phyloP scores from a whole-genome alignment of 2,329 filamentous ascomycete genomes.

The Fonsecaea nubica region DNA sequence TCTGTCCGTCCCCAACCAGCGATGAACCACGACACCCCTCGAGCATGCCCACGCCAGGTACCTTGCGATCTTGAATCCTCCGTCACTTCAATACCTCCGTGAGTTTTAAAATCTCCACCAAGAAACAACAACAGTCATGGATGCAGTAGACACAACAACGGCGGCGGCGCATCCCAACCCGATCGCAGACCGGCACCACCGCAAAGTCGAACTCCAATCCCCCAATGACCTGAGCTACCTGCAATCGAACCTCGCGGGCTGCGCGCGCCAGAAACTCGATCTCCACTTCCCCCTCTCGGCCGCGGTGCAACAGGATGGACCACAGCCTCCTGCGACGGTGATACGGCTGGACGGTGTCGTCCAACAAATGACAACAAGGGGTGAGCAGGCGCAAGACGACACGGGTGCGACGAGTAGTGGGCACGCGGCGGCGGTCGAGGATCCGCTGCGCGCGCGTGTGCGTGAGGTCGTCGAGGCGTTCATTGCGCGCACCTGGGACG shows the following conservation, averaged over 20 bases:
- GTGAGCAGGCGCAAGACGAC: not conserved
- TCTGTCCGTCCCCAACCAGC: not conserved
- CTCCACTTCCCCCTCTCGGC: slow-evolving; percentile 56
- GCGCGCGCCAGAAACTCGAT: slow-evolving; percentile 57
- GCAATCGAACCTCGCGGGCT: slow-evolving; percentile 52
- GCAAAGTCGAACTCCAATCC: slow-evolving; percentile 60
- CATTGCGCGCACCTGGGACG: slow-evolving; percentile 53
- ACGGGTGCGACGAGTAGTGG: not conserved
- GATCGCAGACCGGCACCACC: slow-evolving; percentile 58
- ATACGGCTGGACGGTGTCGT: slow-evolving; percentile 51
- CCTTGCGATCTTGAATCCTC: not conserved
- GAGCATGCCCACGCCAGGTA: not conserved
- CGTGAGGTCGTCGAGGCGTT: slow-evolving; percentile 45
- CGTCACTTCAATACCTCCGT: not conserved
- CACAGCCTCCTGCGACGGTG: slow-evolving; percentile 41
- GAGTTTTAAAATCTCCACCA: no score
- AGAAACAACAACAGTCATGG: slow-evolving; percentile 31
- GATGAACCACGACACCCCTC: not conserved
- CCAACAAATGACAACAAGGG: not conserved
- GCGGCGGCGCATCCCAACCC: slow-evolving; percentile 95
- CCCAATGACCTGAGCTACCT: slow-evolving; percentile 58
- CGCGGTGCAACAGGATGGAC: slow-evolving; percentile 39
- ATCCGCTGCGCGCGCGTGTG: slow-evolving; percentile 38
- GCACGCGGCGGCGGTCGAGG: slow-evolving; percentile 33
- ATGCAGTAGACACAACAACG: slow-evolving; percentile 99